Conservation (phyloP, 805 yeast species). For the Yamadazyma scolyti region DNA sequence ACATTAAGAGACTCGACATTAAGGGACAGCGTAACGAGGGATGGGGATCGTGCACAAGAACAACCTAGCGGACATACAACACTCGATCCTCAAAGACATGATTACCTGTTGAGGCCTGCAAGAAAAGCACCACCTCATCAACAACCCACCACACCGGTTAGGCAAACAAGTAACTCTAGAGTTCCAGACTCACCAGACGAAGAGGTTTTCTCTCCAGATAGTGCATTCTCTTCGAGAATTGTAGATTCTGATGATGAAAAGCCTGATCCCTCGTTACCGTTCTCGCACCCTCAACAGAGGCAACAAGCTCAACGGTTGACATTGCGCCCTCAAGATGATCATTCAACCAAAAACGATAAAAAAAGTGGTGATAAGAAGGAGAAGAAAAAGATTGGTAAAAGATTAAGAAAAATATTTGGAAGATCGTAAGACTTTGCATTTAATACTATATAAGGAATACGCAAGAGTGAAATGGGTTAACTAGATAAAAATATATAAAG, state of each 20-base stretch:
- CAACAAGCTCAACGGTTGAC: conserved; percentile 5
- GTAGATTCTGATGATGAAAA: conserved; percentile 28
- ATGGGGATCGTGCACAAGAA: too few relatives aligned
- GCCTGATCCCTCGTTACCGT: conserved; percentile 5
- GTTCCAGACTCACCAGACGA: conserved; percentile 67
- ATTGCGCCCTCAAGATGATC: conserved; percentile 5
- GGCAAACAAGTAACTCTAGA: conserved; percentile 36
- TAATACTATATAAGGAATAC: conserved; percentile 5
- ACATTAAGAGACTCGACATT: too few relatives aligned
- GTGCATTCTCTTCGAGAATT: conserved; percentile 22
- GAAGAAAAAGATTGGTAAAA: conserved; percentile 34
- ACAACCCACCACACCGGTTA: not conserved
- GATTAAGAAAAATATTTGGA: conserved; percentile 39
- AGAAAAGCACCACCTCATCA: conserved; percentile 2
- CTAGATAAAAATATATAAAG: too few relatives aligned
- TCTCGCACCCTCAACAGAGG: conserved; percentile 7
- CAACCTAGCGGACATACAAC: too few relatives aligned
- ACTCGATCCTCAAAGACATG: too few relatives aligned
- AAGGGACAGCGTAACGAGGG: too few relatives aligned
- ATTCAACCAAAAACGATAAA: conserved; percentile 2
- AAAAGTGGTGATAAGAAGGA: conserved; percentile 17
- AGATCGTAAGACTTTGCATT: conserved; percentile 11
- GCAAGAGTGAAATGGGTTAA: not conserved
- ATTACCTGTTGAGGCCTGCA: too few relatives aligned
- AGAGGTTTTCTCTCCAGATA: conserved; percentile 9